Base-by-base conservation (phyloP, 306 rosid genomes). In the Betula pendula region DNA sequence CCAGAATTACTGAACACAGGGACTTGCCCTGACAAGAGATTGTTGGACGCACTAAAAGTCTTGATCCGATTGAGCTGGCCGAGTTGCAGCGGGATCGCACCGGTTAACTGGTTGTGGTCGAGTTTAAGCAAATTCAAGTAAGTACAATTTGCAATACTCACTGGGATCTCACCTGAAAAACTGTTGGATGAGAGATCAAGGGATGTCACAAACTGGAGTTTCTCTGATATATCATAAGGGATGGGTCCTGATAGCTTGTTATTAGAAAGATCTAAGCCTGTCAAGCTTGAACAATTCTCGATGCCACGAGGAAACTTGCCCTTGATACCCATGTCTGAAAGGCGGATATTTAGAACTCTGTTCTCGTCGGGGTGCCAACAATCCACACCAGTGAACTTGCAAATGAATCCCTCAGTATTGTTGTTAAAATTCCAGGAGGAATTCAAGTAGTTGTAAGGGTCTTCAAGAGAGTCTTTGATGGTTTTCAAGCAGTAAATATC, bases 351-450 rank as follows among this genome's bases (percentile, higher is more conserved):
- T 47, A 92, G 67, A 49, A 94, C 96, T 76, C 33, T 87, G 75
- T 86, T 89, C 84, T 94, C 98, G 70, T 87, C 90, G 70, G 94
- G 93, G 83, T 94, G 96, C 98, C 98, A 94, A 84, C 98, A 94
- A 40, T 92, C 88, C 8, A 94, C 79, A 47, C 98, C 98, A 50
- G 38, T 71, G 75, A 94, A 93, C 74, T 55, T 86, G 75, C 98
- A 91, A 35, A 89, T 89, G 72, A 38, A 84, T 17, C 98, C 98
- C 81, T 91, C 95, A 2, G 96, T 81, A 0, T 2, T 40, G 71
- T 91, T 91, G 83, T 81, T 52, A 82, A 93, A 93, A 84, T 87
- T 40, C 98, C 98, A 91, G 2, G 94, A 81, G 56, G 87, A 73
- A 12, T 14, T 60, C 85, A 93, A 80, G 78, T 72, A 82, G 5